phyloP scores from a whole-genome alignment of 495 filamentous ascomycete species.

The Copromyces sp. region DNA sequence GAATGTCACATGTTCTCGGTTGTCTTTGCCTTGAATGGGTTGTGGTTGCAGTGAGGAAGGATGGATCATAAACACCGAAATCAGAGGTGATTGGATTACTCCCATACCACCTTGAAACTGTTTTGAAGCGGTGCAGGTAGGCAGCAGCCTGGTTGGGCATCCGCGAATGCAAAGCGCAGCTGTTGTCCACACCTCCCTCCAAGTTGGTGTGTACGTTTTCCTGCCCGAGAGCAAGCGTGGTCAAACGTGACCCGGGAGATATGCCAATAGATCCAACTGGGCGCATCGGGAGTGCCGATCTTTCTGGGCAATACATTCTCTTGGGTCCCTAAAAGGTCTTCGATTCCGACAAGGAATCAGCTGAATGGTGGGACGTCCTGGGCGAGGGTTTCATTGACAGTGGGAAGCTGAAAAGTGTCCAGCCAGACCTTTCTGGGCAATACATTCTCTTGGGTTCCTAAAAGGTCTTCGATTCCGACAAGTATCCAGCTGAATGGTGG shows the following conservation, averaged over 20 bases:
- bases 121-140: too few relatives aligned
- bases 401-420: not conserved
- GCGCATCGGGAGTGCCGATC: not conserved
- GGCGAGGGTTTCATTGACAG: not conserved
- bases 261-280: not conserved
- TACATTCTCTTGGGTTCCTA: not conserved
- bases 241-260: not conserved
- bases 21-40: not conserved
- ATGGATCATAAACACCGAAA: too few relatives aligned
- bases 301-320: not conserved
- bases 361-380: not conserved
- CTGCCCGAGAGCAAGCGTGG: not conserved
- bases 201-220: not conserved
- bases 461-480: not conserved
- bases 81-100: too few relatives aligned
- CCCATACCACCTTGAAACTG: too few relatives aligned
- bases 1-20: not conserved
- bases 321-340: not conserved
- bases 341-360: not conserved
- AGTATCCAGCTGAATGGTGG: not conserved
- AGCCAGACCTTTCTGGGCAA: not conserved
- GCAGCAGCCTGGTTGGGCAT: too few relatives aligned
- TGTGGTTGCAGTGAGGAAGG: too few relatives aligned
- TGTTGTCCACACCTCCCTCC: too few relatives aligned
- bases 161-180: too few relatives aligned